Percentiles rank a stretch among this genome's conserved stretches.
phyloP scores from a whole-genome alignment of 495 filamentous ascomycete species.

The Penicillium daleae region DNA sequence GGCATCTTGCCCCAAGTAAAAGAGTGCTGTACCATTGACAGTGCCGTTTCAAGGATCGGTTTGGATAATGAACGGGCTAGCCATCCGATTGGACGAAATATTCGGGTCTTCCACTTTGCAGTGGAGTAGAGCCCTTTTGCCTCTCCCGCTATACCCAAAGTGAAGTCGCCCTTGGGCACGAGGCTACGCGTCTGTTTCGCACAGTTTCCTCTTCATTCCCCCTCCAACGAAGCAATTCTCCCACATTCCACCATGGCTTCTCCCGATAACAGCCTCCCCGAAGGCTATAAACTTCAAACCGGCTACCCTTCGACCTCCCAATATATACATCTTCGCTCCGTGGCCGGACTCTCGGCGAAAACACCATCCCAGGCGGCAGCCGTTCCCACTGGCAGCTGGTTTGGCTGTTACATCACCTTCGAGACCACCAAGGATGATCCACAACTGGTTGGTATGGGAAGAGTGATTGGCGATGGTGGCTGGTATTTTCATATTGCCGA shows the following conservation, averaged over 20 bases:
- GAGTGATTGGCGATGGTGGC: neutral
- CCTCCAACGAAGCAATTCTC: neutral
- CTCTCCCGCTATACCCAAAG: neutral
- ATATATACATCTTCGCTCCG: constrained; percentile 44
- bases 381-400: constrained; percentile 15
- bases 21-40: neutral
- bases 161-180: neutral
- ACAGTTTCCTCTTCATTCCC: neutral
- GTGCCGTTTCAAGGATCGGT: neutral
- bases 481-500: constrained; percentile 1
- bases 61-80: neutral
- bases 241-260: neutral
- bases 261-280: constrained; percentile 23
- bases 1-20: neutral
- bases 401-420: neutral
- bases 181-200: neutral
- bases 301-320: constrained; percentile 41
- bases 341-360: constrained; percentile 40
- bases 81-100: neutral
- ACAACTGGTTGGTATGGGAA: neutral
- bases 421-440: neutral
- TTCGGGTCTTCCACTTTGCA: neutral
- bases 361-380: constrained; percentile 38
- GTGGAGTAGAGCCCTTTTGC: neutral
- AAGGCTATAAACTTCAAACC: constrained; percentile 35